phyloP scores from a whole-genome alignment of 345 rosid species.

The Salix caprea region DNA sequence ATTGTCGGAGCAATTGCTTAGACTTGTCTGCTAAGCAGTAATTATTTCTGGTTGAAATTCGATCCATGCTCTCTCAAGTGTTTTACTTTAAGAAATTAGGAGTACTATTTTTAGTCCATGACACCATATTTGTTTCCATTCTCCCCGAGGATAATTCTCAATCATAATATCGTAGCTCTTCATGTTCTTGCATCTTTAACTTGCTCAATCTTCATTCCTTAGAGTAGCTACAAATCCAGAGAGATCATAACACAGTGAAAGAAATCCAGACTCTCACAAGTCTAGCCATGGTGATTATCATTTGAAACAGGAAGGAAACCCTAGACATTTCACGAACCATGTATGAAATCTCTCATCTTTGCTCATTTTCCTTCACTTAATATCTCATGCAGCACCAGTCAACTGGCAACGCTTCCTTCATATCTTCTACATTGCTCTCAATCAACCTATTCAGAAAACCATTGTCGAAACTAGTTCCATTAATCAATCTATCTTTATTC shows the following conservation, averaged over 20 bases:
- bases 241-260: background rate
- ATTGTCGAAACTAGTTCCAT: background rate
- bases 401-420: background rate
- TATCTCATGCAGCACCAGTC: background rate
- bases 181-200: too few relatives aligned
- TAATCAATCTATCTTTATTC: slow-evolving; percentile 47
- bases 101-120: too few relatives aligned
- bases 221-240: too few relatives aligned
- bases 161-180: too few relatives aligned
- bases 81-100: too few relatives aligned
- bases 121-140: too few relatives aligned
- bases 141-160: too few relatives aligned
- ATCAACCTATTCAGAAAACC: background rate
- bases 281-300: background rate
- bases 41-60: too few relatives aligned
- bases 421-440: background rate
- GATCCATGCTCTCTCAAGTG: too few relatives aligned
- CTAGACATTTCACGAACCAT: background rate
- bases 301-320: background rate
- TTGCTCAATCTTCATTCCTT: too few relatives aligned
- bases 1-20: too few relatives aligned
- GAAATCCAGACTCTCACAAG: background rate
- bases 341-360: background rate
- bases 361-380: background rate
- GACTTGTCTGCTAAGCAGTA: too few relatives aligned